phyloP scores from a whole-genome alignment of 1,139 yeast species.

The Yamadazyma spencermartinsiae region DNA sequence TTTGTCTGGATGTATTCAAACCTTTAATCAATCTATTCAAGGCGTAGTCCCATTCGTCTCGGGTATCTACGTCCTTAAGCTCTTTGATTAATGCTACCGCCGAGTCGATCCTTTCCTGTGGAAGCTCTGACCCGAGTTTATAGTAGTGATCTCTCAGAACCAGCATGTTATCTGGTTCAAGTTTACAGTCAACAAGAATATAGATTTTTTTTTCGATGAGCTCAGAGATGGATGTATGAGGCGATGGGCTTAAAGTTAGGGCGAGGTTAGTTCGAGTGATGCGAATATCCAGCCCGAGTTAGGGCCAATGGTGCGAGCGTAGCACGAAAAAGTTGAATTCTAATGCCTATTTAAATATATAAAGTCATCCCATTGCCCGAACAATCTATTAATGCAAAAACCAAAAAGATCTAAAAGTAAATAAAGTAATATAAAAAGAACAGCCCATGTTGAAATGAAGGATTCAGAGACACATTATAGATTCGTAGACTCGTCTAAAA shows the following conservation, averaged over 20 bases:
- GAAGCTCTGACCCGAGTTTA: constrained; percentile 73
- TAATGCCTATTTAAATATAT: constrained; percentile 3
- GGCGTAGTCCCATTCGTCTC: constrained; percentile 80
- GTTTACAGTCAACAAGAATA: background rate
- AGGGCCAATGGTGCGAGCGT: background rate
- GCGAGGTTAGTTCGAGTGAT: no score
- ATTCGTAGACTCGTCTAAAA: background rate
- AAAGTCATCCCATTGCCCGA: background rate
- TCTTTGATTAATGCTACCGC: constrained; percentile 70
- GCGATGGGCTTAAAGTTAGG: constrained; percentile 7
- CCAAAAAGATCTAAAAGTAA: background rate
- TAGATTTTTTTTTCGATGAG: constrained; percentile 1
- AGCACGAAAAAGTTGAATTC: constrained; percentile 10
- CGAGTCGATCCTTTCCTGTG: constrained; percentile 69
- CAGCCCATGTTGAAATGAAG: constrained; percentile 17
- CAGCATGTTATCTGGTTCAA: constrained; percentile 27
- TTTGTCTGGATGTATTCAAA: constrained; percentile 74
- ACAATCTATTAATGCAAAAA: constrained; percentile 4
- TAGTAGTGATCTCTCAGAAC: constrained; percentile 79
- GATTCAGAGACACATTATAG: background rate
- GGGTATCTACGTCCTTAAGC: constrained; percentile 42
- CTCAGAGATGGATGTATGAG: background rate
- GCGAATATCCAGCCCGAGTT: background rate
- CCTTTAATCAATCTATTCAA: constrained; percentile 77
- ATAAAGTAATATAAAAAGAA: background rate